Conservation (phyloP, 192 early-diverging fungal species). For the Backusella sp. region DNA sequence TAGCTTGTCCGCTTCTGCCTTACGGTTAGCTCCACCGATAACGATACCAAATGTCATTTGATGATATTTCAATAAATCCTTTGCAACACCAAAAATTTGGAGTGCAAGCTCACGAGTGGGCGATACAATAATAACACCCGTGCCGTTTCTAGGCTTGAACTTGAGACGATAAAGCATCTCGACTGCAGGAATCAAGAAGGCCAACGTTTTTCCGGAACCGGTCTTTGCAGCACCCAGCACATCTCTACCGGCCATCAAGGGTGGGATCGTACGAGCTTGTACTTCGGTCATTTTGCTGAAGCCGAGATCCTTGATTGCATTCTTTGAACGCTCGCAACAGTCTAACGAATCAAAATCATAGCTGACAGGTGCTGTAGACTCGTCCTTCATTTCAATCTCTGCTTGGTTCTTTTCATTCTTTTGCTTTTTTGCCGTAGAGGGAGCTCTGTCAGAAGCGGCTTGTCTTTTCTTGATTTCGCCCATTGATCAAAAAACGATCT, state of each 20-base stretch:
- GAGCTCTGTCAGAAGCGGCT: slow-evolving; percentile 1
- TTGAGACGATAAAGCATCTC: slow-evolving; percentile 85
- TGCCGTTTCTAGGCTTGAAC: slow-evolving; percentile 97
- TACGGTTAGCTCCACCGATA: slow-evolving; percentile 97
- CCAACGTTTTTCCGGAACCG: slow-evolving; percentile 94
- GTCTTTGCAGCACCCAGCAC: slow-evolving; percentile 99
- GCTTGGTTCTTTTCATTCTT: neutral
- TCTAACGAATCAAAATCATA: slow-evolving; percentile 75
- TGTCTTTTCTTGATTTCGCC: slow-evolving; percentile 11
- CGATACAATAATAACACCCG: slow-evolving; percentile 93
- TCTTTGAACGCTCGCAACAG: slow-evolving; percentile 77
- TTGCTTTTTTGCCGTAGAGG: neutral
- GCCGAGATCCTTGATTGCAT: slow-evolving; percentile 89
- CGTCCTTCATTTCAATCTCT: slow-evolving; percentile 5
- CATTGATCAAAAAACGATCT: slow-evolving; percentile 8
- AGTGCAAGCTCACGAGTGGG: slow-evolving; percentile 98
- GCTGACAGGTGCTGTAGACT: slow-evolving; percentile 32
- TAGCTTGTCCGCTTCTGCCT: slow-evolving; percentile 95
- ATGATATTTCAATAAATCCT: slow-evolving; percentile 92
- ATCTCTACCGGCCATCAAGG: slow-evolving; percentile 94
- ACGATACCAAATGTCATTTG: slow-evolving; percentile 98
- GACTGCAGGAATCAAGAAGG: slow-evolving; percentile 96
- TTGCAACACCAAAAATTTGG: slow-evolving; percentile 98
- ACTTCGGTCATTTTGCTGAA: slow-evolving; percentile 96
- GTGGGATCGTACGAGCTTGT: slow-evolving; percentile 93